Evolutionary conservation across 1,139 yeast genomes (phyloP).

Genomic region (Candida mesenterica): DNA sequence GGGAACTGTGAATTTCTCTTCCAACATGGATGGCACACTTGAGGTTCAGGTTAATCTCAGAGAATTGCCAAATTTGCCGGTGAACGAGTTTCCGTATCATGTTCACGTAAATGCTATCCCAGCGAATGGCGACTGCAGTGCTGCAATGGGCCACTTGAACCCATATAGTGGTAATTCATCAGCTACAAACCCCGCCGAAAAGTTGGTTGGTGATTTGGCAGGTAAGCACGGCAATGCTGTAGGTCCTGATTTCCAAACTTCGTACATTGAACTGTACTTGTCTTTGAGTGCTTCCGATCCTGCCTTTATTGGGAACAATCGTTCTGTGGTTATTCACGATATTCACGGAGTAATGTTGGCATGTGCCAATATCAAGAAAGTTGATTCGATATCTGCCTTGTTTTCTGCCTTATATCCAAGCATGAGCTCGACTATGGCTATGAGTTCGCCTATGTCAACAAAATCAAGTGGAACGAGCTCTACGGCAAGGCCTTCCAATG

Average conservation of each 20-base stretch:
- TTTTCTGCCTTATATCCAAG: too few relatives aligned
- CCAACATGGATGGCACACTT: background rate
- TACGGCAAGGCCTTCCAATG: too few relatives aligned
- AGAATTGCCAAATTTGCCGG: constrained; percentile 1
- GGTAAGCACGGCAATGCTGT: constrained; percentile 39
- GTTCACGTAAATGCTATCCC: constrained; percentile 41
- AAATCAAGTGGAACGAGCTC: too few relatives aligned
- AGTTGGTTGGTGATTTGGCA: constrained; percentile 43
- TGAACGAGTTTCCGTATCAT: constrained; percentile 46
- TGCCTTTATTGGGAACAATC: constrained; percentile 34
- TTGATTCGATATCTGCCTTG: too few relatives aligned
- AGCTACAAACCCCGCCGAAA: constrained; percentile 20
- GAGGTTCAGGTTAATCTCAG: background rate
- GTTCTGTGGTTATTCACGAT: constrained; percentile 38
- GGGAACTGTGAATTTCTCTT: constrained; percentile 25
- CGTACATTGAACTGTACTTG: constrained; percentile 36
- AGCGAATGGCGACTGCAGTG: constrained; percentile 39
- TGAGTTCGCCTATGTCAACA: too few relatives aligned
- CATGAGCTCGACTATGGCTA: too few relatives aligned
- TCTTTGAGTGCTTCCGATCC: constrained; percentile 35
- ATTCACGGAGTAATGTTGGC: constrained; percentile 34
- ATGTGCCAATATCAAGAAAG: constrained; percentile 36
- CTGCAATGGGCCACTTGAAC: constrained; percentile 37
- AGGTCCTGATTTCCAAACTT: constrained; percentile 22
- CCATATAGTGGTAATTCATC: constrained; percentile 36